Base-by-base conservation (phyloP, 2,329 filamentous ascomycete species). In the Aspergillus piperis region DNA sequence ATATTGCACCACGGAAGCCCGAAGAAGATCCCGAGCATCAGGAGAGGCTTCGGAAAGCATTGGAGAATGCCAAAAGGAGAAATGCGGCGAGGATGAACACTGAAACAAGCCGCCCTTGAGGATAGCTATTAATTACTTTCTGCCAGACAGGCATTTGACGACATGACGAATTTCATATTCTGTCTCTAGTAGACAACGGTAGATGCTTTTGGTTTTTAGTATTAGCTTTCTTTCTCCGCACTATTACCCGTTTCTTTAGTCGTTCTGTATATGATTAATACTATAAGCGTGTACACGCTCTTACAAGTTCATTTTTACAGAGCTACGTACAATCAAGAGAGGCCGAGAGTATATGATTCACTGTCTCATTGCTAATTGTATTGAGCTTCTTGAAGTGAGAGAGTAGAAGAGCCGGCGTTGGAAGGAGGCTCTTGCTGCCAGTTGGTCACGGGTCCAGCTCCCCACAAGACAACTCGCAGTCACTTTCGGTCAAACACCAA, bases 51-150 rank as follows among this genome's bases (percentile, higher is more conserved):
- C 79, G 77, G 49, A 79, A 73, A 63, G 83, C 83, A 32, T 68
- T 85, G 57, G 82, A 84, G 62, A 79, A 81, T 59, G 83, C 83
- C 8, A 85, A 84, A 73, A 79, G 75, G 71, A 77, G 83, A 62
- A 85, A 86, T 71, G 81, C 77, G 5, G 73, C 71, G 32, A 73
- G 70, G 41, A 61, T 57, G 48, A 66, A 64, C 47, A 58, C 64
- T 66, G 49, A 60, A 60, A 25, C 27, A n/a, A 51, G 39, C 52
- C 13, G 23, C 54, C 25, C 15, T 19, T 38, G 49, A 30, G 32
- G 32, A 36, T 13, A 13, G 41, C 19, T 13, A 13, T 19, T 19
- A 7, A 13, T 19, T 13, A 21, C 17, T 23, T 44, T 23, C 10
- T 23, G 21, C 21, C 41, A 13, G 17, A 23, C 21, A 44, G 41